Evolutionary conservation across 192 early-diverging fungal genomes (phyloP), one percentile per base, ranked within the genome.

Genomic region (Coemansia sp.): DNA sequence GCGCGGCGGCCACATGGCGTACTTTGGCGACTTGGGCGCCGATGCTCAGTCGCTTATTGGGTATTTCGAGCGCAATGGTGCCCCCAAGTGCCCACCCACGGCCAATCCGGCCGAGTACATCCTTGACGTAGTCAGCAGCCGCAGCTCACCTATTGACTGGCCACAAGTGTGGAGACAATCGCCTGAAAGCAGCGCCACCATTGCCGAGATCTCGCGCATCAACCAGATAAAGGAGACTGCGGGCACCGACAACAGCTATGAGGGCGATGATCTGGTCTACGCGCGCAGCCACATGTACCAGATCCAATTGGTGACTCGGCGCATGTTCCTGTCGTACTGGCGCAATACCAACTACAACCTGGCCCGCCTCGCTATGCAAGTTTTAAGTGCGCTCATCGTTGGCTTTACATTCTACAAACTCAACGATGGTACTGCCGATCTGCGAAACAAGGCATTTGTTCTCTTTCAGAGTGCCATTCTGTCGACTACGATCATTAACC

Each of bases 31-130:
- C 34, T 78, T 95, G 4, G 93, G 93, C 45, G 50, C 50, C 0
- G 86, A 92, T 43, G 88, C 87, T 31, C 61, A 69, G 56, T 83
- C 77, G 4, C 73, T 95, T 76, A 85, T 88, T 65, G 56, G 76
- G 14, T 91, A 93, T 79, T 92, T 92, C 84, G 90, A 93, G 65
- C 67, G 65, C 33, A 83, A 92, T 50, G 90, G 93, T 62, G 91
- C 88, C 0, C 80, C 75, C 43, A 79, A 75, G 24, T 93, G 90
- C 70, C 81, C 85, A 26, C 71, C 85, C 2, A 61, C 70, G 6
- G 93, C 84, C 42, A 93, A 95, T 65, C 90, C 90, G 33, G 93
- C 93, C 62, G 93, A 94, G 75, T 94, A 93, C 73, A 92, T 93
- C 37, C 69, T 94, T 40, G 89, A 94, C 63, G 89, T 87, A 45